Conservation (phyloP, 2,329 filamentous ascomycete genomes). For the Arthrinium phaeospermum region DNA sequence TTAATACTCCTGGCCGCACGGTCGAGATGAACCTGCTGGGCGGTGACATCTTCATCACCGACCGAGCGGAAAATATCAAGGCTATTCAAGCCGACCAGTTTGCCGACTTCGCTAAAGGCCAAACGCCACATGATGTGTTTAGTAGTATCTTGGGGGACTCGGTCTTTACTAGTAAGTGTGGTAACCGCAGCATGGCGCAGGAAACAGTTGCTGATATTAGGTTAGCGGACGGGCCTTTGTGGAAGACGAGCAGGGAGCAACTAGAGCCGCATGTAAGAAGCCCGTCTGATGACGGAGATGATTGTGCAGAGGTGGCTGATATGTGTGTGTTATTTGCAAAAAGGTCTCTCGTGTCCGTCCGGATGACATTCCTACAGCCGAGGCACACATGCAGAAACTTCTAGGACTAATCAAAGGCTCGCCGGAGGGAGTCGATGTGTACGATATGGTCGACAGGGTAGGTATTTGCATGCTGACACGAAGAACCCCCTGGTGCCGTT, state of each 20-base stretch:
- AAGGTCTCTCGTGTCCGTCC: constrained; percentile 19
- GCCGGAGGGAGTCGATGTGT: constrained; percentile 8
- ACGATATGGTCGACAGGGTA: constrained; percentile 17
- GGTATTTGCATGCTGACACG: not conserved
- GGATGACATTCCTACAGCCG: constrained; percentile 13
- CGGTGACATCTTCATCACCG: constrained; percentile 11
- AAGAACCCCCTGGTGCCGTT: not conserved
- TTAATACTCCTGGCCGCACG: constrained; percentile 12
- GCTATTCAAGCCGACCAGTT: constrained; percentile 18
- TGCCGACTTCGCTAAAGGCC: constrained; percentile 18
- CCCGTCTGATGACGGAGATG: not conserved
- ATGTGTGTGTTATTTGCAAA: not conserved
- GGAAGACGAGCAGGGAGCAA: constrained; percentile 14
- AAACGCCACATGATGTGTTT: constrained; percentile 17
- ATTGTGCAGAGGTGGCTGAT: not conserved
- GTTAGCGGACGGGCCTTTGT: constrained; percentile 16
- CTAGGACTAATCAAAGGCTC: constrained; percentile 2
- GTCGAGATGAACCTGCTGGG: constrained; percentile 20
- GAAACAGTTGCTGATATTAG: not conserved
- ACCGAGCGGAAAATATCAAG: constrained; percentile 19
- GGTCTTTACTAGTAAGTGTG: constrained; percentile 16
- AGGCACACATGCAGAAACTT: constrained; percentile 14
- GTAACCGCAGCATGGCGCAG: not conserved
- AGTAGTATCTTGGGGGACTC: constrained; percentile 18
- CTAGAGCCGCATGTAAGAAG: constrained; percentile 18